Percentiles rank a stretch among this genome's conserved stretches.
Conservation (phyloP, 1,284 basidiomycete species). For the Mycocalia duriaeana region DNA sequence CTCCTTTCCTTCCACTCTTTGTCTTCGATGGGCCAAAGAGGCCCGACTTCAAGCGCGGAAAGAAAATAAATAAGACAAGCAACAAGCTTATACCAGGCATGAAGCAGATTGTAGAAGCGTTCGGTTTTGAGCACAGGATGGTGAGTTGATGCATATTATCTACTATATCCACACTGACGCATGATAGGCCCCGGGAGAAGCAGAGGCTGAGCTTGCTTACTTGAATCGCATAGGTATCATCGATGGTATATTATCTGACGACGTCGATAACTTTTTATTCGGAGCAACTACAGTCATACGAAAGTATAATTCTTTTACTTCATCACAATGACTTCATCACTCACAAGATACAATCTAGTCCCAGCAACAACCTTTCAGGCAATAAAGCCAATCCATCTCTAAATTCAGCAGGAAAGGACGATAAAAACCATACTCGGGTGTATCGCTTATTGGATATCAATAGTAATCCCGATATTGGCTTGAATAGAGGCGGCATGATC, state of each 20-base stretch:
- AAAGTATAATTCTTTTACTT: constrained; percentile 24
- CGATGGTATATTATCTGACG: constrained; percentile 89
- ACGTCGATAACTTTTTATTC: constrained; percentile 90
- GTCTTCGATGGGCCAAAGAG: constrained; percentile 87
- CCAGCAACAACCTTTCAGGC: constrained; percentile 69
- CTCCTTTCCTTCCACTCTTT: constrained; percentile 80
- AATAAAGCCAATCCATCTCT: constrained; percentile 56
- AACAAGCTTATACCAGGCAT: constrained; percentile 56
- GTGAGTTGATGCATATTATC: too few relatives aligned
- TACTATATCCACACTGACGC: too few relatives aligned
- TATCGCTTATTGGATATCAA: constrained; percentile 55
- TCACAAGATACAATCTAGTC: constrained; percentile 37
- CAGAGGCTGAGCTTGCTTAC: constrained; percentile 92
- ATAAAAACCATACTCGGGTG: constrained; percentile 70
- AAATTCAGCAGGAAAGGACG: constrained; percentile 63
- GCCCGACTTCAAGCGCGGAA: constrained; percentile 75
- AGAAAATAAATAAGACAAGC: constrained; percentile 49
- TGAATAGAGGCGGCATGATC: constrained; percentile 75
- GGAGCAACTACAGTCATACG: constrained; percentile 81
- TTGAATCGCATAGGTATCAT: constrained; percentile 79
- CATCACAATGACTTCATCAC: constrained; percentile 5
- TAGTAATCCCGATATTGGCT: constrained; percentile 45
- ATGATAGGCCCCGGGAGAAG: constrained; percentile 90
- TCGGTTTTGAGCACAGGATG: constrained; percentile 84
- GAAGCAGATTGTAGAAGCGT: constrained; percentile 80